Evolutionary conservation across 1,139 yeast genomes (phyloP).

Genomic region (Pichia sp.): DNA sequence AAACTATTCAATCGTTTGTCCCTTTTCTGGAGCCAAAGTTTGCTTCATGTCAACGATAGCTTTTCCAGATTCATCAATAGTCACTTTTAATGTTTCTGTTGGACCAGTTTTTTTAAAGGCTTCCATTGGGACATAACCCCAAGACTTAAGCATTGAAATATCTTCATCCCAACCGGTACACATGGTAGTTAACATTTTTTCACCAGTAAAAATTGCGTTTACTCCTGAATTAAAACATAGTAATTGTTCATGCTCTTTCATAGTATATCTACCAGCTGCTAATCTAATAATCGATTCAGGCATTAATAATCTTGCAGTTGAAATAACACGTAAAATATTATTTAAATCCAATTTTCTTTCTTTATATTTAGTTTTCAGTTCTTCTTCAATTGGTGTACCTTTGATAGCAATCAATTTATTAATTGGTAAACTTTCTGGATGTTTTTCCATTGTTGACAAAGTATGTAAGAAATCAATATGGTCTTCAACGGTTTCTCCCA

Average conservation of each 20-base stretch:
- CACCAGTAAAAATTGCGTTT: constrained; percentile 78
- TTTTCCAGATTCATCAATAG: constrained; percentile 1
- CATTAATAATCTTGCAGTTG: constrained; percentile 72
- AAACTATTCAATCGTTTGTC: too few relatives aligned
- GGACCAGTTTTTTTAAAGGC: constrained; percentile 33
- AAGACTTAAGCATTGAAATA: constrained; percentile 54
- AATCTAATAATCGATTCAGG: constrained; percentile 64
- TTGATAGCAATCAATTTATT: constrained; percentile 71
- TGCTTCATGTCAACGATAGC: neutral
- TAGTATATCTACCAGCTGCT: constrained; percentile 78
- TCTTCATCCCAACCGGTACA: constrained; percentile 86
- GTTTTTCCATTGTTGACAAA: constrained; percentile 57
- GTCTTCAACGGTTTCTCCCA: constrained; percentile 70
- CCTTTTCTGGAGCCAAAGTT: too few relatives aligned
- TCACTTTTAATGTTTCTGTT: constrained; percentile 5
- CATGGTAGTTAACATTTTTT: constrained; percentile 76
- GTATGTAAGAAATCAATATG: constrained; percentile 66
- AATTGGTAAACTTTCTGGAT: constrained; percentile 80
- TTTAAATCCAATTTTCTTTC: constrained; percentile 49
- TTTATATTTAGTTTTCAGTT: constrained; percentile 38
- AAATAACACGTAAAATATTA: constrained; percentile 59
- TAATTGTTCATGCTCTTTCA: constrained; percentile 73
- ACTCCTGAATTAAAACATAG: constrained; percentile 74
- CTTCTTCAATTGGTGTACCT: constrained; percentile 71
- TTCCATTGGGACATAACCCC: constrained; percentile 72